Evolutionary conservation across 352 stramenopile genomes (phyloP).

Genomic region (Phytophthora sp.): DNA sequence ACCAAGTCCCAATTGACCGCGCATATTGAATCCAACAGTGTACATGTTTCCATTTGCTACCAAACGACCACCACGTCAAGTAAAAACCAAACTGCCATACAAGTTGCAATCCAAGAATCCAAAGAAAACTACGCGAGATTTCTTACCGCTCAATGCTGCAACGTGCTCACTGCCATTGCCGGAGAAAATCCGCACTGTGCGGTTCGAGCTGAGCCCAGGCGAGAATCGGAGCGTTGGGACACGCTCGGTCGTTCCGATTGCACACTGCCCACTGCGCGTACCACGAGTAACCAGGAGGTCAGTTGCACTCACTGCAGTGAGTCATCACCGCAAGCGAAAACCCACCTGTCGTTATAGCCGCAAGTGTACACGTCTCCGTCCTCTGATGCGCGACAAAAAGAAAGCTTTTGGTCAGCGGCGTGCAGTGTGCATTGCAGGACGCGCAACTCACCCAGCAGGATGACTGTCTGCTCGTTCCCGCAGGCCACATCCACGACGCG

Average conservation of each 20-base stretch:
- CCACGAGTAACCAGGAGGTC: background rate
- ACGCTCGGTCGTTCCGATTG: slow-evolving; percentile 80
- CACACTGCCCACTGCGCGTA: slow-evolving; percentile 87
- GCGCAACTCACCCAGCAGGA: slow-evolving; percentile 73
- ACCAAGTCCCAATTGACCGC: slow-evolving; percentile 89
- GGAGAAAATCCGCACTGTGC: slow-evolving; percentile 78
- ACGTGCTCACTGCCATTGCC: slow-evolving; percentile 95
- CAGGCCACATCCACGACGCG: slow-evolving; percentile 84
- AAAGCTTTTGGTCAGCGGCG: background rate
- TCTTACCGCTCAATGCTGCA: slow-evolving; percentile 74
- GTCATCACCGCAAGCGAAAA: background rate
- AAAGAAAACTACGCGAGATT: no score
- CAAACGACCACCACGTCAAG: background rate
- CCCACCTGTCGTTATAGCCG: slow-evolving; percentile 93
- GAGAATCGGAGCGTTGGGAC: slow-evolving; percentile 60
- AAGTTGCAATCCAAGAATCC: background rate
- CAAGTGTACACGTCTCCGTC: slow-evolving; percentile 87
- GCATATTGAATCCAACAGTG: slow-evolving; percentile 93
- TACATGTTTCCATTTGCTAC: slow-evolving; percentile 81
- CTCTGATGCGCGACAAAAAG: slow-evolving; percentile 20
- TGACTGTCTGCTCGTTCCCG: slow-evolving; percentile 92
- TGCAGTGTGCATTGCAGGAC: no score
- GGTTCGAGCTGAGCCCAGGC: slow-evolving; percentile 58
- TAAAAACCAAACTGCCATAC: background rate
- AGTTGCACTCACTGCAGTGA: background rate